Evolutionary conservation across 768 basidiomycete genomes (phyloP).

Genomic region (Clathrus columnatus): DNA sequence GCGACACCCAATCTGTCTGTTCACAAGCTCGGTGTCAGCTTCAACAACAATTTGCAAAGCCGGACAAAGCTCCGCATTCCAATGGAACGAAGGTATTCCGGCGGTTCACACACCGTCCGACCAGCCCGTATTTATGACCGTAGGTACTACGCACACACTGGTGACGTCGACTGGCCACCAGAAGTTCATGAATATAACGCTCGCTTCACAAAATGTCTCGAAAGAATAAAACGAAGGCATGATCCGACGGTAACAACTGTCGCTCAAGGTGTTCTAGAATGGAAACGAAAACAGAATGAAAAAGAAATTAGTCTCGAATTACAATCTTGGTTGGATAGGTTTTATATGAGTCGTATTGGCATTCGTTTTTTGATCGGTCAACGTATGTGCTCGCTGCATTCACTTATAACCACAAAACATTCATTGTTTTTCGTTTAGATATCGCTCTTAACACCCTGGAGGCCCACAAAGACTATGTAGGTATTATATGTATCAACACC

Average conservation of each 20-base stretch:
- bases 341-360: conserved; percentile 92
- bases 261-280: conserved; percentile 92
- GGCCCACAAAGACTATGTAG: conserved; percentile 86
- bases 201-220: conserved; percentile 78
- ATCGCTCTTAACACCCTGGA: conserved; percentile 91
- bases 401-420: not conserved
- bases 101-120: conserved; percentile 6
- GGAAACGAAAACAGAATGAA: conserved; percentile 72
- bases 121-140: conserved; percentile 9
- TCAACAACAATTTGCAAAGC: conserved; percentile 38
- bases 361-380: conserved; percentile 97
- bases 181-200: conserved; percentile 91
- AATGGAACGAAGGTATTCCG: conserved; percentile 66
- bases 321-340: conserved; percentile 93
- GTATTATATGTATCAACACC: conserved; percentile 92
- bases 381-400: conserved; percentile 43
- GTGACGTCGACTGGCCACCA: conserved; percentile 72
- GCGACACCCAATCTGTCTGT: conserved; percentile 75
- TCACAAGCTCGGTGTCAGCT: conserved; percentile 30
- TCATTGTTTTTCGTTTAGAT: conserved; percentile 31
- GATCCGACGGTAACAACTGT: conserved; percentile 98
- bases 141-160: conserved; percentile 82
- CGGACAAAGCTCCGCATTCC: conserved; percentile 69
- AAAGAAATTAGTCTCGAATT: conserved; percentile 76
- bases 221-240: conserved; percentile 87